Evolutionary conservation across 1,284 basidiomycete genomes (phyloP).

Genomic region (Tilletia horrida): DNA sequence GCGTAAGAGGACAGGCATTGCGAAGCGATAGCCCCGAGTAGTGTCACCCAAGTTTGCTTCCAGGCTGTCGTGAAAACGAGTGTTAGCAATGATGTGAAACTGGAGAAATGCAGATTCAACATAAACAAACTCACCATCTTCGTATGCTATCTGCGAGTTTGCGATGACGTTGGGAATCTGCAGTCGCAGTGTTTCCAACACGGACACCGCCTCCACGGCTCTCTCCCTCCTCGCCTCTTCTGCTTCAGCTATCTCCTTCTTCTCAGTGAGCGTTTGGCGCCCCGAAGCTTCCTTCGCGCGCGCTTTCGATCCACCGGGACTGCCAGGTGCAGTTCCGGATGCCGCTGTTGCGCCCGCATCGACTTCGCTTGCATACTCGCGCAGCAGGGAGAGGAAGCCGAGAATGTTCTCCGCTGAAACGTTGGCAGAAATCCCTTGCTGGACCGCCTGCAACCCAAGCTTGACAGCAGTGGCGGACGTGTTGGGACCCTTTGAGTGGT

Average conservation of each 20-base stretch:
- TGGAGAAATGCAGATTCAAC: not conserved
- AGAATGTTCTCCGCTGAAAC: slow-evolving; percentile 75
- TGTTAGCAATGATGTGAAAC: no score
- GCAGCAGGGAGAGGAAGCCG: slow-evolving; percentile 75
- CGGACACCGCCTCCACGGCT: slow-evolving; percentile 76
- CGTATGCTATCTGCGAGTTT: slow-evolving; percentile 16
- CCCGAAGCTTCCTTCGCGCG: not conserved
- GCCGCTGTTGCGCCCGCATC: slow-evolving; percentile 23
- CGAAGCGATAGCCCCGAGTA: slow-evolving; percentile 72
- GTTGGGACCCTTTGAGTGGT: slow-evolving; percentile 62
- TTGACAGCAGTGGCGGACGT: not conserved
- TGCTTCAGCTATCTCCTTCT: slow-evolving; percentile 50
- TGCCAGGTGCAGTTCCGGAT: not conserved
- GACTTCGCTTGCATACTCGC: slow-evolving; percentile 69
- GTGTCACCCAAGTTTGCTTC: slow-evolving; percentile 74
- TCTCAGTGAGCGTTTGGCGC: slow-evolving; percentile 46
- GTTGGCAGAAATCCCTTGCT: not conserved
- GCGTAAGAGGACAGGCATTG: slow-evolving; percentile 82
- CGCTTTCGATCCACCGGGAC: not conserved
- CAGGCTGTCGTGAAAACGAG: slow-evolving; percentile 59
- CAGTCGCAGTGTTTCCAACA: slow-evolving; percentile 59
- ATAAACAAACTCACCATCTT: slow-evolving; percentile 1
- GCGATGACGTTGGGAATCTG: slow-evolving; percentile 41
- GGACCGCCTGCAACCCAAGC: not conserved
- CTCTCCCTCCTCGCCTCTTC: slow-evolving; percentile 60